Percentiles rank a stretch among this genome's conserved stretches.
Evolutionary conservation across 805 yeast genomes (phyloP).

Genomic region (Metschnikowia orientalis): DNA sequence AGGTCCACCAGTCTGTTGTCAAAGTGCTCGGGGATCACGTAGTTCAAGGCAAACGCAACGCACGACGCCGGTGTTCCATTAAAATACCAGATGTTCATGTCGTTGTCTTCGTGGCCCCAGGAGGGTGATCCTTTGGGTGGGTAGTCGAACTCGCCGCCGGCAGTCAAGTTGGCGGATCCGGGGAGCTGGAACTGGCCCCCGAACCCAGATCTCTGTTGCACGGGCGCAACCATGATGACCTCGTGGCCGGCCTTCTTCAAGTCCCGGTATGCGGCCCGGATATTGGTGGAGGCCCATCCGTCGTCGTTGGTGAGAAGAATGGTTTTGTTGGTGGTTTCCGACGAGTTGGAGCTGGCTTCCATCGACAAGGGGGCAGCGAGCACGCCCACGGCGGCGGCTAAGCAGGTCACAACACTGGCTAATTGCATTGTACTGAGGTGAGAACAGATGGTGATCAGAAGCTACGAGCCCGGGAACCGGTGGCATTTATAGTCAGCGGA

Average conservation of each 20-base stretch:
- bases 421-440: too few relatives aligned
- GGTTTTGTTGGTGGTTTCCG: conserved; percentile 28
- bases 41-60: conserved; percentile 26
- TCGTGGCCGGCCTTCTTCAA: conserved; percentile 22
- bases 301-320: conserved; percentile 54
- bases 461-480: too few relatives aligned
- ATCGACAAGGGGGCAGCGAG: conserved; percentile 23
- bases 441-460: too few relatives aligned
- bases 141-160: conserved; percentile 46
- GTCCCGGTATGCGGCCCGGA: conserved; percentile 51
- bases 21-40: conserved; percentile 20
- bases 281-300: conserved; percentile 53
- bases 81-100: conserved; percentile 29
- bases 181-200: conserved; percentile 47
- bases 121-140: conserved; percentile 47
- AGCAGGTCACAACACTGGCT: too few relatives aligned
- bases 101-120: conserved; percentile 49
- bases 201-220: conserved; percentile 18
- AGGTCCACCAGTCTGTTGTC: conserved; percentile 22
- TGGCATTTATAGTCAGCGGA: too few relatives aligned
- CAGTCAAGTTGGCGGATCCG: conserved; percentile 30
- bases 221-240: conserved; percentile 21
- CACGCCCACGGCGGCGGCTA: conserved; percentile 18
- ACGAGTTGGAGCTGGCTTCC: conserved; percentile 15
- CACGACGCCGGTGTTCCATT: conserved; percentile 27